Percentiles rank a stretch among this genome's conserved stretches.
Conservation (phyloP, 352 stramenopile species). For the Blastocystis sp. region DNA sequence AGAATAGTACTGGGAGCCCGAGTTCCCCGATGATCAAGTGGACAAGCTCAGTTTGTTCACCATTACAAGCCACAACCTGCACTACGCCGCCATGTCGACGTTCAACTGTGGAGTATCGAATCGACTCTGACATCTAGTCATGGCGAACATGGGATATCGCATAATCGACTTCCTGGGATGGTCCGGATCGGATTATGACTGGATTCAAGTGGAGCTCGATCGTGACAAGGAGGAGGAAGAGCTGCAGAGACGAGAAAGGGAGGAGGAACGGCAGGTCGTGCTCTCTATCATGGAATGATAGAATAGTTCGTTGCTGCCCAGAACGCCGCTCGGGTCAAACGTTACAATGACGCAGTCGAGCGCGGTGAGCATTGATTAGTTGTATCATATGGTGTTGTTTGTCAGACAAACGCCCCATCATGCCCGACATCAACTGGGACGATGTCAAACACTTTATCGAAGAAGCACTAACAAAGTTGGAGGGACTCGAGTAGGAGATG, state of each 20-base stretch:
- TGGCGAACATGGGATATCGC: constrained; percentile 39
- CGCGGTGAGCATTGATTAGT: neutral
- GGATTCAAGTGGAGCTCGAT: constrained; percentile 24
- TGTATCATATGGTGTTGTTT: neutral
- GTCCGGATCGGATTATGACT: constrained; percentile 47
- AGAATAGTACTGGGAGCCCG: constrained; percentile 61
- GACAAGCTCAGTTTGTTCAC: constrained; percentile 35
- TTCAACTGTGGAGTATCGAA: neutral
- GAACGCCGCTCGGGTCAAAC: neutral
- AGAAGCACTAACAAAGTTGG: neutral
- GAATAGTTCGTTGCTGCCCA: neutral
- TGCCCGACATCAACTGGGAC: neutral
- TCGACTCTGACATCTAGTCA: neutral
- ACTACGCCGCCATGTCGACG: constrained; percentile 19
- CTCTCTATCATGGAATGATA: neutral
- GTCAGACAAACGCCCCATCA: neutral
- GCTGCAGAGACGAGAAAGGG: neutral
- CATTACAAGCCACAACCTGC: constrained; percentile 28
- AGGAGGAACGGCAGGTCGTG: neutral
- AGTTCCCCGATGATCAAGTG: constrained; percentile 46
- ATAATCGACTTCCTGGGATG: constrained; percentile 44
- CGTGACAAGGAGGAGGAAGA: constrained; percentile 7
- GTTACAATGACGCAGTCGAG: neutral
- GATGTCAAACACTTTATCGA: neutral
- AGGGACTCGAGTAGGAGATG: neutral